Evolutionary conservation across 345 rosid species (phyloP).

Genomic region (Aquilaria yunnanensis): DNA sequence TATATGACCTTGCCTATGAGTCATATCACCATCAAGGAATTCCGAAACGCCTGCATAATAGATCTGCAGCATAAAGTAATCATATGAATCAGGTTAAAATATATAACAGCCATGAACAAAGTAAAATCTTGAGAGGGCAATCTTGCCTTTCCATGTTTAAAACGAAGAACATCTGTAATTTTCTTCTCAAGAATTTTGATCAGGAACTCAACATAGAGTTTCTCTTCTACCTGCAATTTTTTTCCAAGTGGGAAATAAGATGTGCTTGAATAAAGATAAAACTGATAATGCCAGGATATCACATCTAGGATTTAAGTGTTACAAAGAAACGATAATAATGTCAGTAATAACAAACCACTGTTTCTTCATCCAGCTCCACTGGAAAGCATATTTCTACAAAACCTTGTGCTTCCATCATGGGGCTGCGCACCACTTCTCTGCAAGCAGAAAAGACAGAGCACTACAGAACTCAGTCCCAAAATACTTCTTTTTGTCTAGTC

Average conservation of each 20-base stretch:
- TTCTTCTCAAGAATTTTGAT: slow-evolving; percentile 86
- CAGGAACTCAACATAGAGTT: slow-evolving; percentile 60
- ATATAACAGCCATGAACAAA: slow-evolving; percentile 6
- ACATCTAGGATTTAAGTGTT: slow-evolving; percentile 2
- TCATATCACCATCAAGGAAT: slow-evolving; percentile 75
- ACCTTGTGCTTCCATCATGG: slow-evolving; percentile 93
- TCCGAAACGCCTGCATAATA: slow-evolving; percentile 81
- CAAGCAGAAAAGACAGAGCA: slow-evolving; percentile 3
- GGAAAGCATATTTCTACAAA: slow-evolving; percentile 93
- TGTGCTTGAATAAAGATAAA: neutral
- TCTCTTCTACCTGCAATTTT: slow-evolving; percentile 68
- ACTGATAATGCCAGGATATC: too few species aligned
- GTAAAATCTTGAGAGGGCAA: slow-evolving; percentile 4
- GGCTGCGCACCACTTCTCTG: slow-evolving; percentile 82
- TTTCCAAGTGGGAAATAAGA: slow-evolving; percentile 11
- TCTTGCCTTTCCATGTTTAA: slow-evolving; percentile 83
- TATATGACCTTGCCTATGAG: slow-evolving; percentile 73
- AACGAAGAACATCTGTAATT: slow-evolving; percentile 80
- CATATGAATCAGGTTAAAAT: slow-evolving; percentile 12
- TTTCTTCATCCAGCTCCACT: slow-evolving; percentile 71
- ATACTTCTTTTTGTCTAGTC: too few species aligned
- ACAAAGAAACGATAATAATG: slow-evolving; percentile 3
- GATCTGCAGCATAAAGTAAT: slow-evolving; percentile 39
- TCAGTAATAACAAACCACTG: slow-evolving; percentile 44
- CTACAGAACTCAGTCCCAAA: too few species aligned